Evolutionary conservation across 1,284 basidiomycete species (phyloP), one percentile per base, ranked within the genome.

Genomic region (Marasmius tenuissimus): DNA sequence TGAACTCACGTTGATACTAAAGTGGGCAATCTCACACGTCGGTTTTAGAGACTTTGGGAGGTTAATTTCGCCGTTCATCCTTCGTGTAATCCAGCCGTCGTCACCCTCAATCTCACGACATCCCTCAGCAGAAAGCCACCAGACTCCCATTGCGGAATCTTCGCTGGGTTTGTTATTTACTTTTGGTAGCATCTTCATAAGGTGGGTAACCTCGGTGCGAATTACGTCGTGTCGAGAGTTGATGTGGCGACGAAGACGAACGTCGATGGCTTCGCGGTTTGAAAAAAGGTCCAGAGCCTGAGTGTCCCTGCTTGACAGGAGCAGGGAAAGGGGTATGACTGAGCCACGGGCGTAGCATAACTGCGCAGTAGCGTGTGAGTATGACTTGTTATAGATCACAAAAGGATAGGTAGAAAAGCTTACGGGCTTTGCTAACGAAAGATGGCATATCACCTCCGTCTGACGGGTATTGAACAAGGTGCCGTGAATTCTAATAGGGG

Each of bases 11-110:
- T 70, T 71, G 18, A 81, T 66, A 56, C 66, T 69, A 65, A 81
- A 78, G 57, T 75, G 68, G 8, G 71, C 69, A 39, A 80, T 75
- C 8, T 58, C 59, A 48, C 74, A 75, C 4, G 76, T 76, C 7
- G 81, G 78, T 56, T 75, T 73, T 22, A 81, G 63, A 16, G 75
- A 74, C 59, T 73, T 72, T 1, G 73, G 66, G 14, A 81, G 70
- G 35, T 75, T 70, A 34, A 82, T 76, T 64, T 81, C 80, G n/a
- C 80, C 81, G 50, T 77, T 71, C 34, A 81, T 63, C 7, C 63
- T 64, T n/a, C 73, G 69, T 39, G 55, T 63, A 18, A 64, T n/a
- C 37, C 35, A 62, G 33, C 34, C 62, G 58, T 47, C 51, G 60
- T 52, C 64, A 67, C n/a, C 57, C 50, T 18, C 34, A 18, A n/a